Evolutionary conservation across 768 basidiomycete genomes (phyloP).

Genomic region (Leucocoprinus leucothites): DNA sequence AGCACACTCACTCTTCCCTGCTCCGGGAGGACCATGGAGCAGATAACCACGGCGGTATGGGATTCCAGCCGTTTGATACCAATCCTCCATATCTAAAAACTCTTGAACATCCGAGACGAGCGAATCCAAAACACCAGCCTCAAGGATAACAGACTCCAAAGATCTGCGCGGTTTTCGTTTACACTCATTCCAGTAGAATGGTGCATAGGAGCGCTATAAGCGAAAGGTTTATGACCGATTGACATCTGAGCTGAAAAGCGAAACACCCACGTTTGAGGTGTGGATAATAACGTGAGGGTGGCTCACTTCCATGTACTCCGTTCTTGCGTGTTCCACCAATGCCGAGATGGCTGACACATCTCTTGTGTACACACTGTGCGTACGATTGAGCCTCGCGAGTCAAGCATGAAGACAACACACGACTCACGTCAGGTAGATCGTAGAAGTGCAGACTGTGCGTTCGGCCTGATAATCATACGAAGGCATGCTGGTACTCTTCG

Average conservation of each 20-base stretch:
- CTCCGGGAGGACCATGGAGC: slow-evolving; percentile 54
- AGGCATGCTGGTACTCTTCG: slow-evolving; percentile 16
- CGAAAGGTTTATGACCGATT: slow-evolving; percentile 7
- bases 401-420: not conserved
- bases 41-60: slow-evolving; percentile 54
- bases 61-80: slow-evolving; percentile 54
- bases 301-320: slow-evolving; percentile 36
- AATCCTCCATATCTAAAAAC: slow-evolving; percentile 46
- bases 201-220: slow-evolving; percentile 29
- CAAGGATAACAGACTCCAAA: slow-evolving; percentile 48
- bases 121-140: slow-evolving; percentile 39
- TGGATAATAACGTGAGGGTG: slow-evolving; percentile 41
- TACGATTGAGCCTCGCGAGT: not conserved
- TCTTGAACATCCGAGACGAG: slow-evolving; percentile 48
- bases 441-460: slow-evolving; percentile 11
- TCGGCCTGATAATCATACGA: slow-evolving; percentile 10
- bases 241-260: not conserved
- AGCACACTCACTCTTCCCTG: slow-evolving; percentile 47
- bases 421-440: slow-evolving; percentile 33
- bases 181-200: slow-evolving; percentile 39
- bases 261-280: slow-evolving; percentile 27
- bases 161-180: slow-evolving; percentile 47
- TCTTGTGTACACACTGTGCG: slow-evolving; percentile 38
- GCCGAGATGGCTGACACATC: slow-evolving; percentile 37
- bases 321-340: slow-evolving; percentile 39